Evolutionary conservation across 164 flowering plant genomes (phyloP).

Genomic region (Berberis thunbergii): DNA sequence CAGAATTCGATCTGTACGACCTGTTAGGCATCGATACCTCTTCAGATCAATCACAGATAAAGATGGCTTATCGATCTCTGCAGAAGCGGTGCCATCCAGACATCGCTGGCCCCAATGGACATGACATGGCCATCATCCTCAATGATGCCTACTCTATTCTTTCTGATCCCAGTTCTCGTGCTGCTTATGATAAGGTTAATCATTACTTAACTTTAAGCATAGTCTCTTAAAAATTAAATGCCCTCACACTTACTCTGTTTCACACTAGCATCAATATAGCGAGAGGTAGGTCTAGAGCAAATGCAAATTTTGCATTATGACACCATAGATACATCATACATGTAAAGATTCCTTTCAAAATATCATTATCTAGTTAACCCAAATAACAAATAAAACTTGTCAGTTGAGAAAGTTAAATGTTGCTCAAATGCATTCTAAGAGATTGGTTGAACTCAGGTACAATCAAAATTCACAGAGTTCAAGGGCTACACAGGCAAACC

Average conservation of each 20-base stretch:
- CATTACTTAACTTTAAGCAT: background rate
- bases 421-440: no score
- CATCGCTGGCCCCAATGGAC: slow-evolving; percentile 78
- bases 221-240: background rate
- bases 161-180: slow-evolving; percentile 62
- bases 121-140: slow-evolving; percentile 91
- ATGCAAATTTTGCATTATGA: no score
- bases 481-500: slow-evolving; percentile 78
- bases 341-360: background rate
- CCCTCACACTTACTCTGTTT: background rate
- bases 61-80: slow-evolving; percentile 58
- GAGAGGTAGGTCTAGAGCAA: no score
- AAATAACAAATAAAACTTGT: no score
- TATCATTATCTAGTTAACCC: background rate
- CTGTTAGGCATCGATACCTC: slow-evolving; percentile 72
- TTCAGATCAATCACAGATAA: slow-evolving; percentile 51
- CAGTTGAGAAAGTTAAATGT: background rate
- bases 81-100: slow-evolving; percentile 96
- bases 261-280: background rate
- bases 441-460: slow-evolving; percentile 38
- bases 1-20: slow-evolving; percentile 73
- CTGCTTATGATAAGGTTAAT: slow-evolving; percentile 64
- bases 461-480: slow-evolving; percentile 47
- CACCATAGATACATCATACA: background rate
- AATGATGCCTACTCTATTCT: slow-evolving; percentile 75